These are phyloP conservation scores for Iris macrosiphon DNA, from an alignment of 106 monocot species.

Conservation along the genomic window DNA sequence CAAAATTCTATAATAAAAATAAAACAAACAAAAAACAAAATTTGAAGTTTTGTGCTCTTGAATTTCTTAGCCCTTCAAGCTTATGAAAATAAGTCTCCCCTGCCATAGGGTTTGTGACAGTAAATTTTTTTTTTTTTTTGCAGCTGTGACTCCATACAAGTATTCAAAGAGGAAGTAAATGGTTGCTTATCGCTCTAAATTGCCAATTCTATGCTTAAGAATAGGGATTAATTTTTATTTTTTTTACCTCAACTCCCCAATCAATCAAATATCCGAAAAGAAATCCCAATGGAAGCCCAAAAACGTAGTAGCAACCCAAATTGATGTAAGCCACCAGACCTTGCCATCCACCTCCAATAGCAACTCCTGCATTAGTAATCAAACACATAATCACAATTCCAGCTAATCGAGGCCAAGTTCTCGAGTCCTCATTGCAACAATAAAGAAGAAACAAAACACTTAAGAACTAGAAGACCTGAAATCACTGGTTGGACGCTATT, in stretches of 20 bases:
- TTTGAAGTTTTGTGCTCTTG: no score
- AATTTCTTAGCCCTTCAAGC: no score
- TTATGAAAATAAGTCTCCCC: no score
- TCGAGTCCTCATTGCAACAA: neutral
- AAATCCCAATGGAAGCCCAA: constrained; percentile 83
- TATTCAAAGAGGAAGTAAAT: no score
- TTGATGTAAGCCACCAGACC: constrained; percentile 75
- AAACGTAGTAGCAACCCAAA: constrained; percentile 65
- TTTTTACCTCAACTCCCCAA: constrained; percentile 66
- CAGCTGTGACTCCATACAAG: no score
- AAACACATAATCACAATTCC: neutral
- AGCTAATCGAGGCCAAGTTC: neutral
- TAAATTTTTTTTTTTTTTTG: no score
- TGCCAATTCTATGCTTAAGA: neutral
- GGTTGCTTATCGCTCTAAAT: no score
- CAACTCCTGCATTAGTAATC: constrained; percentile 34
- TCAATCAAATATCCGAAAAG: constrained; percentile 45
- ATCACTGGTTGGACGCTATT: constrained; percentile 92
- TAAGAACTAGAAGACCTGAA: constrained; percentile 34
- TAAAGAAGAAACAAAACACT: neutral
- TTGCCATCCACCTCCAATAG: constrained; percentile 82
- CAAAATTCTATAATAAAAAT: no score
- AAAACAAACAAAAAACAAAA: no score
- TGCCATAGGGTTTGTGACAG: no score
- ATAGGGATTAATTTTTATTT: neutral